Evolutionary conservation across 495 filamentous ascomycete genomes (phyloP).

Genomic region (Aspergillus bridgeri): DNA sequence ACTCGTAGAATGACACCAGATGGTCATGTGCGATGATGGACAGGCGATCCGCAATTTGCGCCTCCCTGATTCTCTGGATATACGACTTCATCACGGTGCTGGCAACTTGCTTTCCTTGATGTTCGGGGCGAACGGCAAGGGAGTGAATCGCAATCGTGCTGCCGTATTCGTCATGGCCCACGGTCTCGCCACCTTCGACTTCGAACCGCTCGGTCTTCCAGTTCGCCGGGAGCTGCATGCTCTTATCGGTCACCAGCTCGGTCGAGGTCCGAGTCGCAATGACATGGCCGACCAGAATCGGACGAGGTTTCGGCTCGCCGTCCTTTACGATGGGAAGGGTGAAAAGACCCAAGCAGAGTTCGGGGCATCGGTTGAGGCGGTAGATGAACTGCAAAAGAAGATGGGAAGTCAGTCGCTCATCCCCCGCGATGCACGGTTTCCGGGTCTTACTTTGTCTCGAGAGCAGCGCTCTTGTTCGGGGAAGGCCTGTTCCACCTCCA

Average conservation of each 20-base stretch:
- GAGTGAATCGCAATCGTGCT: conserved; percentile 78
- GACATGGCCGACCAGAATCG: conserved; percentile 74
- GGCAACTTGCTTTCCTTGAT: conserved; percentile 73
- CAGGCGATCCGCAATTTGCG: conserved; percentile 66
- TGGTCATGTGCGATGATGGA: conserved; percentile 75
- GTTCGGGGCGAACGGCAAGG: conserved; percentile 70
- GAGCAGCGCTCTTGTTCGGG: conserved; percentile 67
- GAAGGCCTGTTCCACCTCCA: conserved; percentile 75
- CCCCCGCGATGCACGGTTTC: not conserved
- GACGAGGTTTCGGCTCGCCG: conserved; percentile 41
- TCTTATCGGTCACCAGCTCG: conserved; percentile 63
- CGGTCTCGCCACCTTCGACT: conserved; percentile 29
- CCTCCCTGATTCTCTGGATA: conserved; percentile 63
- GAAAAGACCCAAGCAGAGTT: conserved; percentile 79
- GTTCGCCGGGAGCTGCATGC: conserved; percentile 69
- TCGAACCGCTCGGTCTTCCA: conserved; percentile 50
- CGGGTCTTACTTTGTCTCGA: conserved; percentile 69
- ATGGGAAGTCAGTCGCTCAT: not conserved
- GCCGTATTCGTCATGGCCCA: conserved; percentile 68
- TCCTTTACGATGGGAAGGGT: conserved; percentile 48
- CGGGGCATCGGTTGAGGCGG: conserved; percentile 72
- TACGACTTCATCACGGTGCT: conserved; percentile 72
- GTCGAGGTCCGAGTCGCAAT: conserved; percentile 66
- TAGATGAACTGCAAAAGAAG: conserved; percentile 65
- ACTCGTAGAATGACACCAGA: conserved; percentile 70